Evolutionary conservation across 2,329 filamentous ascomycete species (phyloP).

Genomic region (Phoma herbarum): DNA sequence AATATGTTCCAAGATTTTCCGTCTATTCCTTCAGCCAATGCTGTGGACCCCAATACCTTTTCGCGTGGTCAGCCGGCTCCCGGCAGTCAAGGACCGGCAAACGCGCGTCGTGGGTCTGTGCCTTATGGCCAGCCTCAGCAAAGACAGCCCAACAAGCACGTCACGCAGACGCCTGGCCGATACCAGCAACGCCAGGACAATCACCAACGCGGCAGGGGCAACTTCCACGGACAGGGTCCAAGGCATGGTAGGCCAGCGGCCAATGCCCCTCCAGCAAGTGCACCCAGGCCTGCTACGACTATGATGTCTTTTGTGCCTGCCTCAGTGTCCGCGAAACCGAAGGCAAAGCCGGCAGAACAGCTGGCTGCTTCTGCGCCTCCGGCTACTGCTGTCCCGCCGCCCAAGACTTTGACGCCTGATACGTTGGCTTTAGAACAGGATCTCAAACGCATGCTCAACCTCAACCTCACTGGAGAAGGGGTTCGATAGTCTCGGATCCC

Average conservation of each 20-base stretch:
- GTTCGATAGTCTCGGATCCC: slow-evolving; percentile 33
- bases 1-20: slow-evolving; percentile 38
- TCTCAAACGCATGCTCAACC: slow-evolving; percentile 49
- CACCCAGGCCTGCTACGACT: slow-evolving; percentile 34
- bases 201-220: slow-evolving; percentile 28
- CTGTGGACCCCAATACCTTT: slow-evolving; percentile 33
- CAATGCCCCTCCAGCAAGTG: slow-evolving; percentile 25
- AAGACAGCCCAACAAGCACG: slow-evolving; percentile 36
- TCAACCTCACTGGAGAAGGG: slow-evolving; percentile 36
- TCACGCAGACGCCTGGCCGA: slow-evolving; percentile 34
- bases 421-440: slow-evolving; percentile 46
- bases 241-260: slow-evolving; percentile 24
- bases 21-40: slow-evolving; percentile 26
- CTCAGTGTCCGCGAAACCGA: slow-evolving; percentile 46
- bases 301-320: slow-evolving; percentile 49
- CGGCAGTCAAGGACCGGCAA: slow-evolving; percentile 22
- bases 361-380: slow-evolving; percentile 34
- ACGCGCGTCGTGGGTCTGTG: slow-evolving; percentile 37
- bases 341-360: slow-evolving; percentile 31
- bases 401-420: slow-evolving; percentile 29
- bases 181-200: slow-evolving; percentile 39
- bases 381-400: slow-evolving; percentile 25
- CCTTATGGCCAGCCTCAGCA: slow-evolving; percentile 39
- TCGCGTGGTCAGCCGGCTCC: slow-evolving; percentile 29
- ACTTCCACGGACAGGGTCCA: slow-evolving; percentile 23